Percentiles rank a stretch among this genome's conserved stretches.
Evolutionary conservation across 2,329 filamentous ascomycete genomes (phyloP).

Genomic region (Calonectria leucothoes): DNA sequence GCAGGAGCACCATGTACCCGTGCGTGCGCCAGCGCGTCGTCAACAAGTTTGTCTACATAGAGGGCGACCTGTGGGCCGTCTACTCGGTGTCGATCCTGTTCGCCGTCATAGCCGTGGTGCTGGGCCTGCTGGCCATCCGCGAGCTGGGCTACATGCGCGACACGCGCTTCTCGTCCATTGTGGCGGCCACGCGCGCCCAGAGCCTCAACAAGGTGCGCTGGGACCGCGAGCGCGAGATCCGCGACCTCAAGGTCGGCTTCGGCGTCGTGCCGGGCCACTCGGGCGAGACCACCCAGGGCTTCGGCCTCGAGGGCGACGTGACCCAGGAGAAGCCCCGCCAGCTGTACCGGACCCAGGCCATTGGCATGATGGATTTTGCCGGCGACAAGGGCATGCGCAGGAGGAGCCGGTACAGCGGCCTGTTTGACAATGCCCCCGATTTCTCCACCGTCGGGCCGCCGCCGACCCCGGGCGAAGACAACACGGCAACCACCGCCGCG

Average conservation of each 20-base stretch:
- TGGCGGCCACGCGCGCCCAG: constrained; percentile 36
- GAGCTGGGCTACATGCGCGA: constrained; percentile 39
- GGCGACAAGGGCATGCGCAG: constrained; percentile 34
- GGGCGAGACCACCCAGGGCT: constrained; percentile 36
- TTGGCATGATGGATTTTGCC: constrained; percentile 37
- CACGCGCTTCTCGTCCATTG: constrained; percentile 40
- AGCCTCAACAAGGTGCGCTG: constrained; percentile 40
- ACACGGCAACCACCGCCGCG: neutral
- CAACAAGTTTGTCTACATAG: constrained; percentile 37
- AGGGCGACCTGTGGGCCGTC: constrained; percentile 34
- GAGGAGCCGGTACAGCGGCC: constrained; percentile 33
- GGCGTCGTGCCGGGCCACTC: constrained; percentile 34
- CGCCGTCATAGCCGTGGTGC: constrained; percentile 23
- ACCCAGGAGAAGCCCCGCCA: constrained; percentile 35
- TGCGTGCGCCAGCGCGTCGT: constrained; percentile 33
- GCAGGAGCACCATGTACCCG: constrained; percentile 17
- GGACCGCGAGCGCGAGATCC: constrained; percentile 32
- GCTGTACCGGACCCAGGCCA: constrained; percentile 33
- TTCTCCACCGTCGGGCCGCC: neutral
- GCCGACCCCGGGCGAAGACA: neutral
- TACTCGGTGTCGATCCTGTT: constrained; percentile 36
- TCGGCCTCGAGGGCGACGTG: constrained; percentile 41
- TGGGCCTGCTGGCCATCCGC: constrained; percentile 34
- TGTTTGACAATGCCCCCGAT: neutral
- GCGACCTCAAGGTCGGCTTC: constrained; percentile 36